phyloP scores from a whole-genome alignment of 768 basidiomycete species.

The Mrakia frigida region DNA sequence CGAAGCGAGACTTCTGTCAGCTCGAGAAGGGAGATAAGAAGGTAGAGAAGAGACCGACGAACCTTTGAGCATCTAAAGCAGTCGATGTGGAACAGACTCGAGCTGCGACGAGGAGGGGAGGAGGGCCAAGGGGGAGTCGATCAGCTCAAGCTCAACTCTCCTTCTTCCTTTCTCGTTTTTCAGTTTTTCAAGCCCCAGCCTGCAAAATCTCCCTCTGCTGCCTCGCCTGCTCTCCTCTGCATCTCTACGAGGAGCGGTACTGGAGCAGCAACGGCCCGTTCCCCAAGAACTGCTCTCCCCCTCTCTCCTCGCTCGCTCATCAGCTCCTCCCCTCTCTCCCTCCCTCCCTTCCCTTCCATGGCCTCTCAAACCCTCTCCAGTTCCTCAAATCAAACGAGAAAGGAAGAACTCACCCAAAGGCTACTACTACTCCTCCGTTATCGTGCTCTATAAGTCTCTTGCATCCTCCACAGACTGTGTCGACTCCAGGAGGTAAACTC shows the following conservation, averaged over 20 bases:
- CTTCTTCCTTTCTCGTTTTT: constrained; percentile 57
- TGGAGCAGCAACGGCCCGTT: too few relatives aligned
- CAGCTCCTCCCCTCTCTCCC: neutral
- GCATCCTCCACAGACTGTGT: constrained; percentile 40
- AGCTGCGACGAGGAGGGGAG: constrained; percentile 27
- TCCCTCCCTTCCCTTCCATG: neutral
- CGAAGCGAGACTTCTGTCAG: neutral
- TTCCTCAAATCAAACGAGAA: neutral
- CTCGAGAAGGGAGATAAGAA: neutral
- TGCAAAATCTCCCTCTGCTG: too few relatives aligned
- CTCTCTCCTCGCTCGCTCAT: too few relatives aligned
- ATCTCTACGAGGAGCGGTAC: too few relatives aligned
- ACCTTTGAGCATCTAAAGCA: constrained; percentile 87
- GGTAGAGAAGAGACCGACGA: neutral
- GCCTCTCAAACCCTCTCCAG: constrained; percentile 29
- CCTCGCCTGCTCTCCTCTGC: too few relatives aligned
- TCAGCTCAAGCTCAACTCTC: constrained; percentile 55
- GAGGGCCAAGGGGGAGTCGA: neutral
- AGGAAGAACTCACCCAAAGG: constrained; percentile 71
- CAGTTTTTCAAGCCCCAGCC: too few relatives aligned
- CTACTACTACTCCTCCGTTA: constrained; percentile 63
- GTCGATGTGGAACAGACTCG: constrained; percentile 38
- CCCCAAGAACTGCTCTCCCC: too few relatives aligned
- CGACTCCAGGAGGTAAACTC: neutral
- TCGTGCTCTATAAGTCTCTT: constrained; percentile 42